A percentile compares a stretch with the other conserved stretches of the same genome.
Conservation (phyloP, 2,329 filamentous ascomycete species). For the Xylaria digitata region DNA sequence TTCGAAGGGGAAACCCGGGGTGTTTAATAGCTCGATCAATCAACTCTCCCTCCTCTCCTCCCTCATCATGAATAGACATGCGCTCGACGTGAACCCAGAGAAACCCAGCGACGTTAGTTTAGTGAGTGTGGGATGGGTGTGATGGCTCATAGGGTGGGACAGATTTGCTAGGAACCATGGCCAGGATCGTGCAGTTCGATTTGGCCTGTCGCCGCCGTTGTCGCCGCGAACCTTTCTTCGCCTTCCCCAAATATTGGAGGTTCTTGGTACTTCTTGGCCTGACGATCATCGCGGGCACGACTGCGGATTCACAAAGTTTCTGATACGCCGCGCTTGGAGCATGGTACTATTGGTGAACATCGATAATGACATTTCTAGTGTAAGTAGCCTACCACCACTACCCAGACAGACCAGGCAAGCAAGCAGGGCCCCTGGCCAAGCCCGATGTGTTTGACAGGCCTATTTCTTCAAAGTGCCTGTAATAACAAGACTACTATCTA, state of each 20-base stretch:
- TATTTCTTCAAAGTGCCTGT: conserved; percentile 25
- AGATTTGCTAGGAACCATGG: conserved; percentile 26
- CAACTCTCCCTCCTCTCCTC: conserved; percentile 12
- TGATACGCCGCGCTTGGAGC: conserved; percentile 32
- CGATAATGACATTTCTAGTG: conserved; percentile 14
- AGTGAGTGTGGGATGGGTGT: conserved; percentile 36
- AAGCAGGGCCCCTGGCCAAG: conserved; percentile 29
- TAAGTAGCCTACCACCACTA: conserved; percentile 6
- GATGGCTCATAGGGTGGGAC: conserved; percentile 23
- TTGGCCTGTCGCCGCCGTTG: conserved; percentile 31
- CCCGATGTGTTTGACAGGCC: conserved; percentile 21
- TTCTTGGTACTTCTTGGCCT: conserved; percentile 36
- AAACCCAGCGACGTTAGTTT: conserved; percentile 21
- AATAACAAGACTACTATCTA: conserved; percentile 24
- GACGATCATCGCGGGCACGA: conserved; percentile 24
- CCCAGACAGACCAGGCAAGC: conserved; percentile 2
- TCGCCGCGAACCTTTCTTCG: conserved; percentile 24
- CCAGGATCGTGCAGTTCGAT: conserved; percentile 32
- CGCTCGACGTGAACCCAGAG: conserved; percentile 10
- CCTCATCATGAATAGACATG: background rate
- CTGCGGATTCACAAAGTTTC: conserved; percentile 23
- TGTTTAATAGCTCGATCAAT: conserved; percentile 34
- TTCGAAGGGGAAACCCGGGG: conserved; percentile 26
- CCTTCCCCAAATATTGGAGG: conserved; percentile 17
- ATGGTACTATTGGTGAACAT: conserved; percentile 20